These are phyloP conservation scores for Selaginella tamariscina DNA, from an alignment of 75 land plant species.

Conservation along the genomic window DNA sequence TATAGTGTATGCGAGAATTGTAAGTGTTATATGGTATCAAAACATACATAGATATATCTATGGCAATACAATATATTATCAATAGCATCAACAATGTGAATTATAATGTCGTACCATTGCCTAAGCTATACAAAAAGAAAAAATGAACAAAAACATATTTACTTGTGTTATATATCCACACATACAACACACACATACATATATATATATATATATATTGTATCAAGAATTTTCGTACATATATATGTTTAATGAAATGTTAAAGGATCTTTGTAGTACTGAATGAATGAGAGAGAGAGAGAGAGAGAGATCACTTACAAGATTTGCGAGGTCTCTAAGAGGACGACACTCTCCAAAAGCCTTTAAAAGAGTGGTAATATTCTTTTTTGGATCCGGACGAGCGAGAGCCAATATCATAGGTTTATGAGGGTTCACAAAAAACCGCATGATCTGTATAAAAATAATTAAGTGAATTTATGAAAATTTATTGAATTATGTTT, in stretches of 20 bases:
- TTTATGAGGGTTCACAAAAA: conserved; percentile 74
- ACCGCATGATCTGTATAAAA: conserved; percentile 53
- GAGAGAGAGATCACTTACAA: conserved; percentile 25
- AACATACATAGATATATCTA: too few species aligned
- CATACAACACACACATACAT: background rate
- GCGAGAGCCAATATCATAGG: conserved; percentile 82
- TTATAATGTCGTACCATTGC: too few species aligned
- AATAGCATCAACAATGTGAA: too few species aligned
- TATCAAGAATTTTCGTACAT: background rate
- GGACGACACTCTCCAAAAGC: conserved; percentile 82
- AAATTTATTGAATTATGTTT: too few species aligned
- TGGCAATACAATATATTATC: too few species aligned
- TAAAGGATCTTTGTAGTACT: background rate
- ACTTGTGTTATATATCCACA: background rate
- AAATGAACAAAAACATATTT: background rate
- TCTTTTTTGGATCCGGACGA: conserved; percentile 84
- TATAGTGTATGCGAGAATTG: too few species aligned
- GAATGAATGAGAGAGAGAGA: background rate
- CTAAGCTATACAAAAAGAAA: background rate
- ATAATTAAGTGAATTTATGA: background rate
- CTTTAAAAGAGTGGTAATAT: conserved; percentile 66
- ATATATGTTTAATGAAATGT: background rate
- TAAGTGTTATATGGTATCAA: too few species aligned
- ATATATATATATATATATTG: background rate
- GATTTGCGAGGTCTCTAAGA: conserved; percentile 63